Base-by-base conservation (phyloP, 331 rosid species). In the Acacia concinna region DNA sequence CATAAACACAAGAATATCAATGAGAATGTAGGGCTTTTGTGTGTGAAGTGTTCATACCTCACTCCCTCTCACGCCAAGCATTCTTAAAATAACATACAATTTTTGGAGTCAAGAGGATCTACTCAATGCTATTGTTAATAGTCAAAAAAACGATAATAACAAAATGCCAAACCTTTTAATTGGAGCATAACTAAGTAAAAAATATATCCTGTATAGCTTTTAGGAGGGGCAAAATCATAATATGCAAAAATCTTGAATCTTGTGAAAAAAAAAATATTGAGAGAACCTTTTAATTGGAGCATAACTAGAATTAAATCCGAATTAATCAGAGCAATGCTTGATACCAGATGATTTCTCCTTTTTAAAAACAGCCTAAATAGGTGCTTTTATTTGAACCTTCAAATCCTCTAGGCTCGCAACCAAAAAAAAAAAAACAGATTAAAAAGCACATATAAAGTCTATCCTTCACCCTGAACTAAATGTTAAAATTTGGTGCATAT, bases 31-130 rank as follows among this genome's bases (percentile, higher is more conserved):
- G 62, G 34, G 7, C 66, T 63, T 21, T 71, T 28, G 43, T 31
- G 41, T 71, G 41, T 31, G 30, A 28, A 47, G 5, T 54, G 34
- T 41, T 74, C 31, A 64, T 65, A 57, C 38, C 27, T 56, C 65
- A 38, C 49, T 72, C 65, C 63, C 68, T 37, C 75, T 20, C 74
- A 14, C 67, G 66, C 40, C 23, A 69, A 38, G 73, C 78, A 67
- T 56, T 17, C 62, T 54, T 31, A 49, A 83, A 76, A 51, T 18
- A 20, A 13, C 15, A 69, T 18, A 78, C 60, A 35, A 77, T 32
- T 41, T 41, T 38, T 11, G 25, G 60, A 37, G 46, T 77, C 54
- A 13, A 77, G 63, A n/a, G 28, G 31, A 76, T 72, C 20, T 12
- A 72, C 70, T 54, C 40, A 56, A 75, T 51, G 73, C 65, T 54